Percentiles rank a stretch among this genome's conserved stretches.
Conservation (phyloP, 164 flowering plant genomes). For the Aristolochia contorta region DNA sequence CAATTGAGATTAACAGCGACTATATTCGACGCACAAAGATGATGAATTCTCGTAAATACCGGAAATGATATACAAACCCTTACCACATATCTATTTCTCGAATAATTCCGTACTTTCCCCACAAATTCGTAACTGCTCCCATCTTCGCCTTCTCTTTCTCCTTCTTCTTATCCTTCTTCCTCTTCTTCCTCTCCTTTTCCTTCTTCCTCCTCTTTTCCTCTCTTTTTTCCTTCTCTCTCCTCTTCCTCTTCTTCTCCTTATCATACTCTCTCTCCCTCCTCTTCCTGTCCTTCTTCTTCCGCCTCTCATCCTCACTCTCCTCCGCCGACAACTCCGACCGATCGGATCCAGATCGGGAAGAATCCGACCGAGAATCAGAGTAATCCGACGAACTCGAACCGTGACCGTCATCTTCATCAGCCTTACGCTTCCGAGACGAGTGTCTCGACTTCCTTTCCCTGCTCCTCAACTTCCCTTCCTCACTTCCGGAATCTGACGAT, state of each 20-base stretch:
- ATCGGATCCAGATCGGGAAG: conserved; percentile 10
- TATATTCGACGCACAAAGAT: not conserved
- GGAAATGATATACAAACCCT: conserved; percentile 2
- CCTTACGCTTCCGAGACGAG: conserved; percentile 1
- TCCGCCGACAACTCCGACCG: conserved; percentile 13
- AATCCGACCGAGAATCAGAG: conserved; percentile 2
- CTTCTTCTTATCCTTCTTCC: conserved; percentile 38
- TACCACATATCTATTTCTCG: conserved; percentile 96
- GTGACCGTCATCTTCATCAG: conserved; percentile 8
- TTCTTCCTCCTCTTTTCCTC: conserved; percentile 14
- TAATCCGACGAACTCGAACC: conserved; percentile 9
- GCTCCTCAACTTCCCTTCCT: conserved; percentile 1
- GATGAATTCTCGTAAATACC: not conserved
- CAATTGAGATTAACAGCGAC: too few relatives aligned
- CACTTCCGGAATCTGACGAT: conserved; percentile 3
- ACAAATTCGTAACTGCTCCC: conserved; percentile 77
- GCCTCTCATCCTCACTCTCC: conserved; percentile 8
- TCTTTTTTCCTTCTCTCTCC: conserved; percentile 13
- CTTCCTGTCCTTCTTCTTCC: conserved; percentile 15
- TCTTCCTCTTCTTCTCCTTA: conserved; percentile 17
- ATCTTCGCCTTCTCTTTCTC: conserved; percentile 40
- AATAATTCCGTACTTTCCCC: conserved; percentile 91
- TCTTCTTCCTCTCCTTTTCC: conserved; percentile 16
- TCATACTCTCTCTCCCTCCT: conserved; percentile 21
- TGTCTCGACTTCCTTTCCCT: conserved; percentile 1